These are phyloP conservation scores for Lentithecium fluviatile DNA, from an alignment of 495 filamentous ascomycete species.

Conservation along the genomic window DNA sequence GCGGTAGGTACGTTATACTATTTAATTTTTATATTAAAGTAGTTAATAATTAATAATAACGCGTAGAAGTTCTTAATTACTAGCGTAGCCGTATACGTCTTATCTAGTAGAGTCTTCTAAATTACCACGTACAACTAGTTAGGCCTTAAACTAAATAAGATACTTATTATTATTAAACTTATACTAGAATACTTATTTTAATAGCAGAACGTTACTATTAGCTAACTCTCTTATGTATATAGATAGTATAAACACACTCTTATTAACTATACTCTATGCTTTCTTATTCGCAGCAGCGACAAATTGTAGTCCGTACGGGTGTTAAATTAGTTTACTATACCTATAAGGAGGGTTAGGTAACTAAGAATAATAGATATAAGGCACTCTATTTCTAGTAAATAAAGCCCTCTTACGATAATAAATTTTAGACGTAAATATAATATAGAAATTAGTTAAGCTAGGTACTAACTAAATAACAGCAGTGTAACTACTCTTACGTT, in stretches of 20 bases:
- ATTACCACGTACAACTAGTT: conserved; percentile 16
- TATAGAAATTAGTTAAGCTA: too few relatives aligned
- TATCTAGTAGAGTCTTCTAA: conserved; percentile 4
- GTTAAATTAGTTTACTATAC: too few relatives aligned
- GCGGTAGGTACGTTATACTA: conserved; percentile 15
- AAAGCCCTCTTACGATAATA: too few relatives aligned
- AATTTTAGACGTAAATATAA: too few relatives aligned
- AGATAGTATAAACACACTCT: background rate
- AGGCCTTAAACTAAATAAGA: conserved; percentile 15
- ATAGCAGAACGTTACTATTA: conserved; percentile 17
- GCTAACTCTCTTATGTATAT: background rate
- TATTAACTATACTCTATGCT: background rate
- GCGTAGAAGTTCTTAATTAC: conserved; percentile 3
- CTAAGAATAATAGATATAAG: too few relatives aligned
- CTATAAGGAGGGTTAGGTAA: too few relatives aligned
- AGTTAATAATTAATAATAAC: conserved; percentile 5
- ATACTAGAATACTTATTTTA: conserved; percentile 28
- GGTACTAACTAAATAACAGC: too few relatives aligned
- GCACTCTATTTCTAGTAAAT: too few relatives aligned
- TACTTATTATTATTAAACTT: conserved; percentile 28
- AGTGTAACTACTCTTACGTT: too few relatives aligned
- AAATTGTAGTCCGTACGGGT: too few relatives aligned
- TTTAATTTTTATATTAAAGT: conserved; percentile 1
- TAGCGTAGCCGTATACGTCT: conserved; percentile 22
- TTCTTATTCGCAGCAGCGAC: too few relatives aligned